A percentile compares a stretch with the other conserved stretches of the same genome.
Evolutionary conservation across 2,329 filamentous ascomycete species (phyloP).

Genomic region (Magnaporthales sp.): DNA sequence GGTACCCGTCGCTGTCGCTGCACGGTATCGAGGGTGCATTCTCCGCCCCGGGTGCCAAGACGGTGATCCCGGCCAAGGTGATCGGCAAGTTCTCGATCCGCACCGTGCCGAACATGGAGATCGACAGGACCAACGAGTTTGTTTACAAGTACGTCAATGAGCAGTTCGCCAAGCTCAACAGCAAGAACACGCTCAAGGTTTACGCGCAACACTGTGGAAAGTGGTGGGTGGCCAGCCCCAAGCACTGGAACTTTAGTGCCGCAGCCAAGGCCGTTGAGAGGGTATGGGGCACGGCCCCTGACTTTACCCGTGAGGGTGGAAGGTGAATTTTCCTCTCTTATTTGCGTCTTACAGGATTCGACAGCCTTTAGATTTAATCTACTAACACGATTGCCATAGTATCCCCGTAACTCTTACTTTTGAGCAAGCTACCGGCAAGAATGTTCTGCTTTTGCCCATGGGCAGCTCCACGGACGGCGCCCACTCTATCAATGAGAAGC

Average conservation of each 20-base stretch:
- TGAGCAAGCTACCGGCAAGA: conserved; percentile 96
- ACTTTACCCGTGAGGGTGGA: conserved; percentile 93
- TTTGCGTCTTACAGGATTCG: background rate
- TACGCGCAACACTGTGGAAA: conserved; percentile 84
- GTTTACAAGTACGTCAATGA: conserved; percentile 79
- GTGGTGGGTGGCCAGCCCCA: conserved; percentile 97
- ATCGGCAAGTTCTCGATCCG: conserved; percentile 97
- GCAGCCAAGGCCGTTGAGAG: conserved; percentile 93
- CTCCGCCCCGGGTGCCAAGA: conserved; percentile 89
- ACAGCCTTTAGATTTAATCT: background rate
- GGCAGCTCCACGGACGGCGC: conserved; percentile 93
- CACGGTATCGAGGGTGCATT: conserved; percentile 96
- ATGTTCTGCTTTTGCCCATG: conserved; percentile 92
- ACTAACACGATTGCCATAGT: conserved; percentile 33
- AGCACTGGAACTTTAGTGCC: conserved; percentile 97
- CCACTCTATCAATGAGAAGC: conserved; percentile 97
- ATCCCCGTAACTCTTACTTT: conserved; percentile 97
- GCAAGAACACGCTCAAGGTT: conserved; percentile 85
- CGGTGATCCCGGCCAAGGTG: conserved; percentile 96
- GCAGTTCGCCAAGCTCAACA: conserved; percentile 76
- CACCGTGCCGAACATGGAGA: conserved; percentile 96
- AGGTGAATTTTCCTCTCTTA: conserved; percentile 41
- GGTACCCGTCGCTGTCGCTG: conserved; percentile 85
- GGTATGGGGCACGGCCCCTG: conserved; percentile 87
- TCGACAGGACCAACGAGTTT: conserved; percentile 74